Conservation (phyloP, 2,329 filamentous ascomycete genomes). For the Albifimbria verrucaria region DNA sequence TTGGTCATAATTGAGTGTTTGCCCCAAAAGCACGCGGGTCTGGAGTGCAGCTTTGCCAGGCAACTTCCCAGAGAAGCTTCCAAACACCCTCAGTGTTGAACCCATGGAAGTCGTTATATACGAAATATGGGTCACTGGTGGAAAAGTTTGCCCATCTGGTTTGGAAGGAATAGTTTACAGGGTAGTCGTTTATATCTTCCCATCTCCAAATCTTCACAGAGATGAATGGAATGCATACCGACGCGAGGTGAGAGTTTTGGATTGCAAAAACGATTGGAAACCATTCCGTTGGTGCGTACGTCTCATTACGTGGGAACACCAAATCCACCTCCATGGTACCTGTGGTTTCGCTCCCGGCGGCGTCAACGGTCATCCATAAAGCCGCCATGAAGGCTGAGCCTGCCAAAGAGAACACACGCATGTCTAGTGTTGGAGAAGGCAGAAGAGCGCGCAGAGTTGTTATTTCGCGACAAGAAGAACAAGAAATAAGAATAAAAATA, state of each 20-base stretch:
- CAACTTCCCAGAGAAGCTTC: not conserved
- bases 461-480: too few relatives aligned
- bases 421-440: too few relatives aligned
- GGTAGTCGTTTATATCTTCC: conserved; percentile 1
- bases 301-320: conserved; percentile 23
- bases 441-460: too few relatives aligned
- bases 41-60: not conserved
- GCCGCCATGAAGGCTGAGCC: not conserved
- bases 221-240: not conserved
- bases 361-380: not conserved
- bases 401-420: too few relatives aligned
- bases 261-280: conserved; percentile 22
- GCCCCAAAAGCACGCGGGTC: not conserved
- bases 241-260: conserved; percentile 11
- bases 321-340: conserved; percentile 17
- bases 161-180: not conserved
- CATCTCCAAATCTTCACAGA: conserved; percentile 2
- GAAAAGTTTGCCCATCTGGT: not conserved
- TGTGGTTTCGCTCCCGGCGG: not conserved
- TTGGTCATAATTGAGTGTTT: not conserved
- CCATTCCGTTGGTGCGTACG: conserved; percentile 14
- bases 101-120: not conserved
- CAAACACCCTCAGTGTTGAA: not conserved
- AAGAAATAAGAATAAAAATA: too few relatives aligned
- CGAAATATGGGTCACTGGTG: not conserved